phyloP scores from a whole-genome alignment of 2,329 filamentous ascomycete species.

The Graphilbum fragrans region DNA sequence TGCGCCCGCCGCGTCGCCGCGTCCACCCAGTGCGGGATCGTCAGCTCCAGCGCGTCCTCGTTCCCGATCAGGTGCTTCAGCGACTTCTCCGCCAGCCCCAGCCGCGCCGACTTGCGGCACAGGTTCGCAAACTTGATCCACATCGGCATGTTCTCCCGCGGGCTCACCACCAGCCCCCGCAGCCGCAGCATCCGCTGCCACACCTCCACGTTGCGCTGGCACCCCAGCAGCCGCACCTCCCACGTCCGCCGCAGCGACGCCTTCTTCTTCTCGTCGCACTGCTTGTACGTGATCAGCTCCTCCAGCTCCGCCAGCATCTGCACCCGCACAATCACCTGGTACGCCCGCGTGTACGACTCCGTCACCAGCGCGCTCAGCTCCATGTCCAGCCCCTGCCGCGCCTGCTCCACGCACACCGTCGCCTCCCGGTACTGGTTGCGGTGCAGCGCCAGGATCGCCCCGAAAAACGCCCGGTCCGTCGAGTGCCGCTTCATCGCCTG shows the following conservation, averaged over 20 bases:
- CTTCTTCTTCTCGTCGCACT: constrained; percentile 79
- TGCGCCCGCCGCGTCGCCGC: constrained; percentile 15
- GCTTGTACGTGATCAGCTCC: constrained; percentile 96
- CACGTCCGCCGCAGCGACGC: constrained; percentile 86
- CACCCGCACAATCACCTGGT: constrained; percentile 93
- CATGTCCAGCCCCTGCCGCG: constrained; percentile 85
- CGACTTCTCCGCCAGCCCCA: constrained; percentile 90
- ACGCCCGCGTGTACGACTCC: constrained; percentile 95
- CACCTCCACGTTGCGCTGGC: constrained; percentile 92
- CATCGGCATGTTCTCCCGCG: constrained; percentile 93
- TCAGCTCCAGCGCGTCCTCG: constrained; percentile 47
- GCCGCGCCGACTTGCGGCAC: constrained; percentile 89
- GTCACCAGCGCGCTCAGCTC: constrained; percentile 94
- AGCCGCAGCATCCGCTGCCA: constrained; percentile 98
- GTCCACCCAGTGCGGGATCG: constrained; percentile 47
- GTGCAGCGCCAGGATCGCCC: constrained; percentile 87
- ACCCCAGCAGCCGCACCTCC: constrained; percentile 90
- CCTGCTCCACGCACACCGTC: constrained; percentile 77
- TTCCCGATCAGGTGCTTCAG: constrained; percentile 78
- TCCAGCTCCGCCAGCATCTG: constrained; percentile 99
- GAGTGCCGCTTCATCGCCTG: constrained; percentile 89
- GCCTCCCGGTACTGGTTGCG: constrained; percentile 93
- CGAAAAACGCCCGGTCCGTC: constrained; percentile 94
- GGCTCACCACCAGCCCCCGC: constrained; percentile 79
- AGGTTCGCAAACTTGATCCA: constrained; percentile 99